Evolutionary conservation across 768 basidiomycete genomes (phyloP), one percentile per base, ranked within the genome.

Genomic region (Boletus reticulatus): DNA sequence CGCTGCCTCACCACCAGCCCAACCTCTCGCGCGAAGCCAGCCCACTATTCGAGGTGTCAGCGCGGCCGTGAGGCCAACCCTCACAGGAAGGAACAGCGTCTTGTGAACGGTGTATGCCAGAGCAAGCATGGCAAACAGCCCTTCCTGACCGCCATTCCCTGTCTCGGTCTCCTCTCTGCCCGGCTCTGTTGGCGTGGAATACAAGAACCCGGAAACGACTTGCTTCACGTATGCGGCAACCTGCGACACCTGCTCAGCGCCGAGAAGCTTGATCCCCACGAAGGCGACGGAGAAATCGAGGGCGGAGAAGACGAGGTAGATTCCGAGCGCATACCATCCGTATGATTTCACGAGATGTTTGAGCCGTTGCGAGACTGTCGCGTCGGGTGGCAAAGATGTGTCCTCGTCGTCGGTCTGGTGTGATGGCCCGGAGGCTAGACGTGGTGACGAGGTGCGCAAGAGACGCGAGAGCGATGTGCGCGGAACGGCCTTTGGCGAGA

Each of bases 61-160:
- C 1, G 85, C 86, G 1, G 91, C 93, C 0, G 96, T 98, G 58
- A 95, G 72, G 0, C 94, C 97, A 1, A 97, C 83, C 39, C 97
- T 78, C 22, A 99, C 72, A 10, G 97, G 97, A 20, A 98, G 69
- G 67, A 98, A 90, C 2, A 93, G 66, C 0, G 92, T 96, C 76
- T 99, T 99, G 82, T 99, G 97, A 50, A 99, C 84, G 19, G 90
- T 88, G 72, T 95, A 99, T 4, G 97, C 96, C 63, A 98, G 76
- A 0, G 92, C 83, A 27, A 97, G 73, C 85, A 97, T 95, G 27
- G 96, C 94, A 72, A 92, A 95, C 17, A 97, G 75, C 16, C 91
- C 85, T 68, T 91, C 89, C 9, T 84, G 80, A 2, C 86, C 81
- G 2, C 71, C 70, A 43, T 57, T 56, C 50, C 61, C 55, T 36